These are phyloP conservation scores for Cyclocybe aegerita DNA, from an alignment of 768 basidiomycete species.

Conservation along the genomic window DNA sequence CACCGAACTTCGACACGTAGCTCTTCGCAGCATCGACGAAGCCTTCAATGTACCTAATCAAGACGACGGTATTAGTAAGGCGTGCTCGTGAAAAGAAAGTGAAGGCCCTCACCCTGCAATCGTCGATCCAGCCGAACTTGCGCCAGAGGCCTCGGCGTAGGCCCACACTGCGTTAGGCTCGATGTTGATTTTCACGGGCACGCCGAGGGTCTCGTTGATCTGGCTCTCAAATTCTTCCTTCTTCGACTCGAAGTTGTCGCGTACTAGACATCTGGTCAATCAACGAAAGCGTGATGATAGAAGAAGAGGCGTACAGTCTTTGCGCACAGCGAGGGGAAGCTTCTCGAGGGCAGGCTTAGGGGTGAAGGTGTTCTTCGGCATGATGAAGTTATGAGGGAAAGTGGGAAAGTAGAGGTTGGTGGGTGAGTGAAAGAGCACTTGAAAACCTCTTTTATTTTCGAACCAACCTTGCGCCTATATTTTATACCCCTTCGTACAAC, in stretches of 20 bases:
- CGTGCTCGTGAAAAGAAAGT: background rate
- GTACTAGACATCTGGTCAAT: slow-evolving; percentile 21
- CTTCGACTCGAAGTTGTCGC: slow-evolving; percentile 37
- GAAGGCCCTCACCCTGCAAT: slow-evolving; percentile 22
- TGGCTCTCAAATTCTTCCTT: slow-evolving; percentile 31
- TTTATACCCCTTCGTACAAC: too few relatives aligned
- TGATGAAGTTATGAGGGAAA: slow-evolving; percentile 1
- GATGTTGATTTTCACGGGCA: slow-evolving; percentile 30
- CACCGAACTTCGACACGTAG: slow-evolving; percentile 30
- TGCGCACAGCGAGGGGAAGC: slow-evolving; percentile 34
- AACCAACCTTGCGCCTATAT: too few relatives aligned
- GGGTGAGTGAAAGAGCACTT: background rate
- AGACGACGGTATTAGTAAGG: background rate
- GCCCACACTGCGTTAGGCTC: slow-evolving; percentile 35
- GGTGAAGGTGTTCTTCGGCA: slow-evolving; percentile 20
- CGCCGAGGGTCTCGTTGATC: slow-evolving; percentile 28
- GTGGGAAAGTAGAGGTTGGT: background rate
- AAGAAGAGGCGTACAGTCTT: slow-evolving; percentile 26
- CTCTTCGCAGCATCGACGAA: slow-evolving; percentile 29
- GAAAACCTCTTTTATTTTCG: too few relatives aligned
- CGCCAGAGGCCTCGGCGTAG: slow-evolving; percentile 23
- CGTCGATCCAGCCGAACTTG: slow-evolving; percentile 21
- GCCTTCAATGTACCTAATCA: slow-evolving; percentile 34
- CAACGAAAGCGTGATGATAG: too few relatives aligned
- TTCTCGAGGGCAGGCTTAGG: slow-evolving; percentile 35